Evolutionary conservation across 768 basidiomycete species (phyloP).

Genomic region (Dioszegia aurantiaca): DNA sequence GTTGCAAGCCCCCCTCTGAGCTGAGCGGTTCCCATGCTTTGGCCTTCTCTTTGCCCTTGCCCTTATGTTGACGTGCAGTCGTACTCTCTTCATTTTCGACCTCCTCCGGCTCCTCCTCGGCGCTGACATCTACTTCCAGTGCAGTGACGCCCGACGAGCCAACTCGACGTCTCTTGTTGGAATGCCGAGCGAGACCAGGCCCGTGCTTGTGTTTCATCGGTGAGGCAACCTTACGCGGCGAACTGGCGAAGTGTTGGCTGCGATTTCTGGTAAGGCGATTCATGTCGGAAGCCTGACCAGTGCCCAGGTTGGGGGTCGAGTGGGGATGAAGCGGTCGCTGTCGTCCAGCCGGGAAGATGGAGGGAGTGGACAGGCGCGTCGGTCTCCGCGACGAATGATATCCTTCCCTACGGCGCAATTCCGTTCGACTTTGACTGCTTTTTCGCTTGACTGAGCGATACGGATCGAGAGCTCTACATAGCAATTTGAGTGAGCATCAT

Average conservation of each 20-base stretch:
- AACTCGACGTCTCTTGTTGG: constrained; percentile 29
- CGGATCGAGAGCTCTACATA: neutral
- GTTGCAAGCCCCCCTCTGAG: constrained; percentile 27
- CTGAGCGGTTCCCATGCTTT: constrained; percentile 20
- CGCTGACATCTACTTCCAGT: constrained; percentile 13
- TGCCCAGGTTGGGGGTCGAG: too few relatives aligned
- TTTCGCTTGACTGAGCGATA: constrained; percentile 4
- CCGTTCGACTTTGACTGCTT: neutral
- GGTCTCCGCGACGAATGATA: neutral
- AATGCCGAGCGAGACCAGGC: constrained; percentile 15
- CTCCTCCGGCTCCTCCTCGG: constrained; percentile 15
- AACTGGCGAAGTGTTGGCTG: constrained; percentile 38
- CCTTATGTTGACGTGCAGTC: constrained; percentile 5
- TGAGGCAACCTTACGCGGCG: constrained; percentile 29
- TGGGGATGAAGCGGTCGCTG: too few relatives aligned
- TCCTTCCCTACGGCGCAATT: neutral
- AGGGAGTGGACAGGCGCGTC: neutral
- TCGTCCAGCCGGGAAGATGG: too few relatives aligned
- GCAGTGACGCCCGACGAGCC: constrained; percentile 23
- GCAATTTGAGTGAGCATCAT: constrained; percentile 5
- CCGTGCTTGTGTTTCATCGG: constrained; percentile 32
- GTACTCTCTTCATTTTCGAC: constrained; percentile 5
- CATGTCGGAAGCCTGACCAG: too few relatives aligned
- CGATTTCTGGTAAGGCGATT: constrained; percentile 33
- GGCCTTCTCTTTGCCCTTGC: constrained; percentile 7